Evolutionary conservation across 805 yeast genomes (phyloP).

Genomic region (Hanseniaspora valbyensis): DNA sequence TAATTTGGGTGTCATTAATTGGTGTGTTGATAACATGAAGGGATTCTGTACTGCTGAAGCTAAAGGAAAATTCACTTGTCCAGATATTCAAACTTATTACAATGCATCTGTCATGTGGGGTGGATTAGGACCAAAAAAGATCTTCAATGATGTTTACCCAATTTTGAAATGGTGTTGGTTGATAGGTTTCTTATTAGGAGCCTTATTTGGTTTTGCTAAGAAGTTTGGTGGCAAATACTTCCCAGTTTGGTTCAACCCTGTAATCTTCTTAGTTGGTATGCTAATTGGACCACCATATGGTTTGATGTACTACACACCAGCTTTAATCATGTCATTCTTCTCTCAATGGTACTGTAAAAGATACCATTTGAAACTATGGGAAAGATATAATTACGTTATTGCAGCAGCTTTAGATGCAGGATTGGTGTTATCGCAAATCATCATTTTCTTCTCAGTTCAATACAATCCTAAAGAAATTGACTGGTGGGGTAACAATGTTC

Average conservation of each 20-base stretch:
- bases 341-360: constrained; percentile 43
- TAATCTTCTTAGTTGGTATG: constrained; percentile 42
- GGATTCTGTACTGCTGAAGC: constrained; percentile 34
- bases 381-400: constrained; percentile 46
- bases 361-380: constrained; percentile 46
- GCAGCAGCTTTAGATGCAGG: constrained; percentile 56
- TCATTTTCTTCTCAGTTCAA: constrained; percentile 44
- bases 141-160: constrained; percentile 50
- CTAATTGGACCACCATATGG: constrained; percentile 43
- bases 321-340: constrained; percentile 26
- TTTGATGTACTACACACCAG: constrained; percentile 28
- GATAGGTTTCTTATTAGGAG: constrained; percentile 36
- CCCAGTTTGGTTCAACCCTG: constrained; percentile 37
- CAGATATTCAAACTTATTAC: constrained; percentile 35
- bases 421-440: constrained; percentile 48
- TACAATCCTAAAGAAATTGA: constrained; percentile 33
- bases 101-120: constrained; percentile 51
- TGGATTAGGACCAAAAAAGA: constrained; percentile 45
- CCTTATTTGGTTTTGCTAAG: constrained; percentile 27
- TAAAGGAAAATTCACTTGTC: constrained; percentile 36
- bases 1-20: constrained; percentile 32
- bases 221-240: constrained; percentile 22
- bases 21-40: constrained; percentile 33
- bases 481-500: constrained; percentile 57
- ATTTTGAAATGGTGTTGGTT: constrained; percentile 53